phyloP scores from a whole-genome alignment of 2,329 filamentous ascomycete species.

The Ophiosphaerella herpotricha region DNA sequence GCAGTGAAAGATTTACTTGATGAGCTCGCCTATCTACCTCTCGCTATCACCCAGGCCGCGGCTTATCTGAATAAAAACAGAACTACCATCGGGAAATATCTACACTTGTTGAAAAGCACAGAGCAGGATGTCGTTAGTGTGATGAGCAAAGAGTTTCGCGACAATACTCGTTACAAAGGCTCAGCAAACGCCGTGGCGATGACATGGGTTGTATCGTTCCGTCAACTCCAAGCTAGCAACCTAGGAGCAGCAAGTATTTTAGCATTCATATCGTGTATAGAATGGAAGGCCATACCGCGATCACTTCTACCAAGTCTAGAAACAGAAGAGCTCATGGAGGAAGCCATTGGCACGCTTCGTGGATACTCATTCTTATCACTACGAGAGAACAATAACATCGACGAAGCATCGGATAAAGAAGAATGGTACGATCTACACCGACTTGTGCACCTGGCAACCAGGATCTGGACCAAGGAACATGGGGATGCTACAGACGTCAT shows the following conservation, averaged over 20 bases:
- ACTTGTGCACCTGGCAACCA: too few relatives aligned
- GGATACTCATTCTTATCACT: too few relatives aligned
- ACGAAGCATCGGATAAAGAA: too few relatives aligned
- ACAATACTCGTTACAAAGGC: constrained; percentile 42
- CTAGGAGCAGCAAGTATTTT: constrained; percentile 39
- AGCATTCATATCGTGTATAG: background rate
- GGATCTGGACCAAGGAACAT: too few relatives aligned
- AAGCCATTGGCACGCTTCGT: too few relatives aligned
- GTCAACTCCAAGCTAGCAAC: constrained; percentile 32
- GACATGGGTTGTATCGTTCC: constrained; percentile 52
- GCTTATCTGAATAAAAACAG: constrained; percentile 35
- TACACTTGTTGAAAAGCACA: constrained; percentile 37
- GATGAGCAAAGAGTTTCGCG: constrained; percentile 46
- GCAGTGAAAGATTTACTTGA: constrained; percentile 8
- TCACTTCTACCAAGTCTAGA: constrained; percentile 14
- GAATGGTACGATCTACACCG: too few relatives aligned
- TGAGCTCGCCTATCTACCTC: constrained; percentile 47
- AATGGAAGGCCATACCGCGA: constrained; percentile 20
- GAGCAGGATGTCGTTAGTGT: constrained; percentile 41
- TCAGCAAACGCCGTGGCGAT: constrained; percentile 48
- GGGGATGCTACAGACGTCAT: too few relatives aligned
- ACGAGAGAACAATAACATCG: too few relatives aligned
- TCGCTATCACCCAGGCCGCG: background rate
- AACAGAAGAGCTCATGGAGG: too few relatives aligned
- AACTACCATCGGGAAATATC: constrained; percentile 38